A percentile compares a stretch with the other conserved stretches of the same genome.
Evolutionary conservation across 352 stramenopile species (phyloP).

Genomic region (Pythium utonaiense): DNA sequence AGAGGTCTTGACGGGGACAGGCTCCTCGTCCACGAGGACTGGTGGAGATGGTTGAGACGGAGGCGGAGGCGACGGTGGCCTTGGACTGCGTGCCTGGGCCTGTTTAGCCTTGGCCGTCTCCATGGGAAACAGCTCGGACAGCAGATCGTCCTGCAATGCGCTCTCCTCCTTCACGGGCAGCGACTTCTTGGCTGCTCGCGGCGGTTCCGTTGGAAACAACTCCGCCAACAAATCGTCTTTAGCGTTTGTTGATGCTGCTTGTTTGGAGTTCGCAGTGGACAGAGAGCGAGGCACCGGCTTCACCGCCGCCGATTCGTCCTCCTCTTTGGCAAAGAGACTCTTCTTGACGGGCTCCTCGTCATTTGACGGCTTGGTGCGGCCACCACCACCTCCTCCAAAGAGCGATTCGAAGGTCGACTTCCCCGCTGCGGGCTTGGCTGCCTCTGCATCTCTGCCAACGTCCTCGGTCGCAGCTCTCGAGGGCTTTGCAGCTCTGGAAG

Average conservation of each 20-base stretch:
- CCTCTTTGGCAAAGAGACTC: background rate
- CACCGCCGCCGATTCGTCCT: background rate
- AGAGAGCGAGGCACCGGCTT: conserved; percentile 8
- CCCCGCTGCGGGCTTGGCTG: background rate
- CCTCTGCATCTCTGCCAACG: background rate
- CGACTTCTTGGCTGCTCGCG: background rate
- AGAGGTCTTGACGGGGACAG: background rate
- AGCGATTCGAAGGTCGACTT: conserved; percentile 23
- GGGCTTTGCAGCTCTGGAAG: conserved; percentile 7
- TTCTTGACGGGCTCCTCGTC: background rate
- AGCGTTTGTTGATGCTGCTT: background rate
- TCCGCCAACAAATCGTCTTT: conserved; percentile 21
- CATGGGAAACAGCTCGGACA: conserved; percentile 21
- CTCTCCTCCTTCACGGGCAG: conserved; percentile 8
- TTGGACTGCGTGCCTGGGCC: background rate
- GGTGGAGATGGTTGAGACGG: background rate
- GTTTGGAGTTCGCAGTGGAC: background rate
- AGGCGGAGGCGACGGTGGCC: background rate
- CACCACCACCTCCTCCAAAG: conserved; percentile 9
- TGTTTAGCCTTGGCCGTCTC: background rate
- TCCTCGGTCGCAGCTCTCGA: background rate
- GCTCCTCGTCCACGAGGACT: background rate
- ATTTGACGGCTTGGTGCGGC: background rate
- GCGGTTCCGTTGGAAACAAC: conserved; percentile 11
- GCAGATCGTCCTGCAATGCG: conserved; percentile 23